These are phyloP conservation scores for Backusella luteola DNA, from an alignment of 192 early-diverging fungal species.

Conservation along the genomic window DNA sequence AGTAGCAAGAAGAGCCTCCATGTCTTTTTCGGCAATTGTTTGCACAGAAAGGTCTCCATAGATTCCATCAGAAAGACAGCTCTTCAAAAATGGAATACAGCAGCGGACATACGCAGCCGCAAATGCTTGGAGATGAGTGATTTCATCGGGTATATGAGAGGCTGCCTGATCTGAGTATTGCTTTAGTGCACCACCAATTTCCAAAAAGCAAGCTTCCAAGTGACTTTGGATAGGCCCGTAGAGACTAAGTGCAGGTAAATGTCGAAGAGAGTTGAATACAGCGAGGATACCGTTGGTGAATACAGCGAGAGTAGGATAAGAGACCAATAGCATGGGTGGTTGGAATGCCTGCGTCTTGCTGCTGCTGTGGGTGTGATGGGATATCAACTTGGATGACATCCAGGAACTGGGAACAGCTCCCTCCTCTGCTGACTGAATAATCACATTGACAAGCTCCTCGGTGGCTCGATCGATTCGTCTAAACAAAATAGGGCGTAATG, in stretches of 20 bases:
- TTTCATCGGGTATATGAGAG: constrained; percentile 13
- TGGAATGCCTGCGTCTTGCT: constrained; percentile 34
- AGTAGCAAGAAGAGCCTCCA: not conserved
- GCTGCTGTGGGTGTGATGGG: not conserved
- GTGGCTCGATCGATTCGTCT: constrained; percentile 49
- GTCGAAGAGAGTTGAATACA: constrained; percentile 64
- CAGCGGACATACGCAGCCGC: constrained; percentile 26
- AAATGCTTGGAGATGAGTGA: constrained; percentile 23
- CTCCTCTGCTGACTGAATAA: constrained; percentile 37
- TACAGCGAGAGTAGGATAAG: constrained; percentile 63
- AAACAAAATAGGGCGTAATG: constrained; percentile 53
- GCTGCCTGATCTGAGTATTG: constrained; percentile 23
- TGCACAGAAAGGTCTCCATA: constrained; percentile 10
- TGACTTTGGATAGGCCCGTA: constrained; percentile 17
- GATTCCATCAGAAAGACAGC: constrained; percentile 31
- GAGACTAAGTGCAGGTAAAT: constrained; percentile 49
- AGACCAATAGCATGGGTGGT: constrained; percentile 53
- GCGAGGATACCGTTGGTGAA: constrained; percentile 64
- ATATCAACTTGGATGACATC: constrained; percentile 36
- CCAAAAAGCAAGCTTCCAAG: constrained; percentile 22
- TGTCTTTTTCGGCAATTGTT: not conserved
- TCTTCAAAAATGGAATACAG: constrained; percentile 29
- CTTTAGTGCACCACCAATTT: constrained; percentile 19
- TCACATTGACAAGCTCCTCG: constrained; percentile 41
- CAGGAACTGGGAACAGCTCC: constrained; percentile 40